Conservation (phyloP, 257 asterid genomes). For the Solanum infundibuliforme region DNA sequence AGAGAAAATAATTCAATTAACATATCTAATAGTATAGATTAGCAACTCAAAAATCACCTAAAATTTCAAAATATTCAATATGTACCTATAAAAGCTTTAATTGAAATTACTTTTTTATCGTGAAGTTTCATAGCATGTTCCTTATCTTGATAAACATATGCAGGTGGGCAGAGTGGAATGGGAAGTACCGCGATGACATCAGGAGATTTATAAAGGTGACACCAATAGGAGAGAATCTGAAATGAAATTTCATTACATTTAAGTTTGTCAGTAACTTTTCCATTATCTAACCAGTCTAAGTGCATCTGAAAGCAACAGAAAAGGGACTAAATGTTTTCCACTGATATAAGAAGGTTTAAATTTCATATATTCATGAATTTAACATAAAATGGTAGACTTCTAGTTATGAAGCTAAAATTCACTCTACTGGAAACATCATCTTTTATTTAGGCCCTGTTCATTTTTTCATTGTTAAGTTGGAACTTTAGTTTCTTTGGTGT, state of each 20-base stretch:
- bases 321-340: not conserved
- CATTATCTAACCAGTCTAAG: not conserved
- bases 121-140: not conserved
- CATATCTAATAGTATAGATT: not conserved
- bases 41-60: not conserved
- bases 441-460: not conserved
- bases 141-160: not conserved
- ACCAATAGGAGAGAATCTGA: not conserved
- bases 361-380: not conserved
- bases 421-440: not conserved
- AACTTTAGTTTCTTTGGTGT: not conserved
- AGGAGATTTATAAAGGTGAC: conserved; percentile 88
- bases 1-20: not conserved
- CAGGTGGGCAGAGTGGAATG: conserved; percentile 99
- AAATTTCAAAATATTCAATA: not conserved
- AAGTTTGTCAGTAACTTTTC: not conserved
- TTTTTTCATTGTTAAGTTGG: not conserved
- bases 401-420: not conserved
- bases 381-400: not conserved
- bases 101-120: not conserved
- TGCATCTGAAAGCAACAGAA: not conserved
- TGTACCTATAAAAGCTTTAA: not conserved
- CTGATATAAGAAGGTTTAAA: not conserved
- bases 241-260: not conserved
- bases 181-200: conserved; percentile 83